These are phyloP conservation scores for Lycium barbarum DNA, from an alignment of 257 asterid species.

Conservation along the genomic window DNA sequence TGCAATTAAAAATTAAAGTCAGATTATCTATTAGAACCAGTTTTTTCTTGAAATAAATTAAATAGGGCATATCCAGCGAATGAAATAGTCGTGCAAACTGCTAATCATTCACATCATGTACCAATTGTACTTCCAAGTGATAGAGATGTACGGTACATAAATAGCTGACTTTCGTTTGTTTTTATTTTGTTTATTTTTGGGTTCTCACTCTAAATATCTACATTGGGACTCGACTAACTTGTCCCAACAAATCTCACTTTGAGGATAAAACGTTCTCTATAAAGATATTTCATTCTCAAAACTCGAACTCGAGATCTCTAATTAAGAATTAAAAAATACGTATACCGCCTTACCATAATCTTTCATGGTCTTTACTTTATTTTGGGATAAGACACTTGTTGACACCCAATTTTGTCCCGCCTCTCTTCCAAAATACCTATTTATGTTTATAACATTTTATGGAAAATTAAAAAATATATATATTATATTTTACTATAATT, in stretches of 20 bases:
- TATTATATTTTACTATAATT: too few species aligned
- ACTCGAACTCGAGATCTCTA: not conserved
- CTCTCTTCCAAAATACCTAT: too few species aligned
- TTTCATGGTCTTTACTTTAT: too few species aligned
- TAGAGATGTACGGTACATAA: too few species aligned
- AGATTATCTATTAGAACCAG: not conserved
- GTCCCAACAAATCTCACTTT: not conserved
- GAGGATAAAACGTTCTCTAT: not conserved
- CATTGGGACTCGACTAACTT: not conserved
- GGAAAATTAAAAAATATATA: too few species aligned
- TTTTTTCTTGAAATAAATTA: not conserved
- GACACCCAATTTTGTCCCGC: too few species aligned
- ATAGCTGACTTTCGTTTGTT: not conserved
- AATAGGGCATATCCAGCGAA: not conserved
- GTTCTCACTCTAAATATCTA: not conserved
- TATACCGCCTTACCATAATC: too few species aligned
- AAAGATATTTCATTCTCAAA: not conserved
- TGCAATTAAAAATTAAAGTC: not conserved
- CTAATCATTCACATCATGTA: not conserved
- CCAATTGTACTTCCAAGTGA: not conserved
- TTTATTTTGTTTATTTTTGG: not conserved
- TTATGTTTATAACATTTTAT: too few species aligned
- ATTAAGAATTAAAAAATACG: too few species aligned
- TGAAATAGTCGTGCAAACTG: not conserved
- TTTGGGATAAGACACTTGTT: too few species aligned